Conservation (phyloP, 306 rosid genomes). For the Delonix regia region DNA sequence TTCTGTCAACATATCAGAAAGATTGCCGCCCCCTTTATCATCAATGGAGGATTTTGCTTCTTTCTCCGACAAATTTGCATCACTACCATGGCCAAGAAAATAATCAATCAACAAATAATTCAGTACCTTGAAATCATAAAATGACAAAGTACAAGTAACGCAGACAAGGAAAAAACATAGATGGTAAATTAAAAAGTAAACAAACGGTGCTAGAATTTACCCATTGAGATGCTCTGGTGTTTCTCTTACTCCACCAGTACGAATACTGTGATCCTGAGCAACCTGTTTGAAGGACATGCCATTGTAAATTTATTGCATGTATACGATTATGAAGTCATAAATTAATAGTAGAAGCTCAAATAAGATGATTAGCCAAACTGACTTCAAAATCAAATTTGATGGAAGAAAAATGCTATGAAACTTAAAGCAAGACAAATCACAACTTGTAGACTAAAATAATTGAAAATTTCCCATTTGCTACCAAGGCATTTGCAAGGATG, state of each 20-base stretch:
- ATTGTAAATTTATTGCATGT: conserved; percentile 12
- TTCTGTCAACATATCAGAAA: conserved; percentile 47
- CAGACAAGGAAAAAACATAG: background rate
- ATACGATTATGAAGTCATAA: conserved; percentile 20
- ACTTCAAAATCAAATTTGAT: conserved; percentile 2
- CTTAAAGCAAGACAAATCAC: conserved; percentile 1
- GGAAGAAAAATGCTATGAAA: background rate
- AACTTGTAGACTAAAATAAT: background rate
- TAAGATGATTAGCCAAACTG: background rate
- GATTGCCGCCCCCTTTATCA: conserved; percentile 27
- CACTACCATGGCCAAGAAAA: conserved; percentile 37
- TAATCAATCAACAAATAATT: conserved; percentile 12
- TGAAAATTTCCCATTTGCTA: background rate
- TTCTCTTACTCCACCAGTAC: conserved; percentile 30
- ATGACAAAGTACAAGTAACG: background rate
- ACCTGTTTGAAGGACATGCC: conserved; percentile 47
- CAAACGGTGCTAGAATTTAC: background rate
- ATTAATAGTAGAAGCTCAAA: background rate
- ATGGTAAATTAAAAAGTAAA: background rate
- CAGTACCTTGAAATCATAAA: conserved; percentile 9
- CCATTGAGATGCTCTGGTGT: conserved; percentile 21
- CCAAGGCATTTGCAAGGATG: conserved; percentile 14
- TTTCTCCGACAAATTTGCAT: conserved; percentile 36
- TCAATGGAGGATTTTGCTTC: conserved; percentile 26
- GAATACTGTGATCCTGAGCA: conserved; percentile 33